phyloP scores from a whole-genome alignment of 1,139 yeast genomes.

The Spathaspora sp. region DNA sequence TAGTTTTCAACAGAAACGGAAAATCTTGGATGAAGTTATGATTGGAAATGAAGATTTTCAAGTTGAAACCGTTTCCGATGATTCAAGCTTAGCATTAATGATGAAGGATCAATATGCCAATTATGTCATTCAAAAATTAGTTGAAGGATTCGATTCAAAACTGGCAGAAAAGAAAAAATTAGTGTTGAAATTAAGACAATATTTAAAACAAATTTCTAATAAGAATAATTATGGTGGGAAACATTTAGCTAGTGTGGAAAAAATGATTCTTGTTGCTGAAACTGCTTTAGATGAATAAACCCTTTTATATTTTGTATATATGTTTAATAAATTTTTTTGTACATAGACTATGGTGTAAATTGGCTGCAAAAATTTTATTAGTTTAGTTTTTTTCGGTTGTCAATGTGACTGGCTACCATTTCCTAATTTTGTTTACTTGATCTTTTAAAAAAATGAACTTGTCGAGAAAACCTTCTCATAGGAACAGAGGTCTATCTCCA shows the following conservation, averaged over 20 bases:
- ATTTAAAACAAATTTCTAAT: conserved; percentile 55
- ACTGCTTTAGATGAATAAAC: conserved; percentile 40
- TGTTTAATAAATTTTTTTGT: conserved; percentile 1
- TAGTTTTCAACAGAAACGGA: conserved; percentile 55
- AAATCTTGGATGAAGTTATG: conserved; percentile 64
- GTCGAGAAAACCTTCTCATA: no score
- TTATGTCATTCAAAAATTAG: conserved; percentile 92
- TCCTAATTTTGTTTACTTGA: no score
- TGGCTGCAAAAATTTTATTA: not conserved
- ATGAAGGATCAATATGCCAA: conserved; percentile 98
- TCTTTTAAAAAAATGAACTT: no score
- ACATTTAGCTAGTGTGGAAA: conserved; percentile 85
- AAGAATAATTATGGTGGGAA: conserved; percentile 63
- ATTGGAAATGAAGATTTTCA: conserved; percentile 43
- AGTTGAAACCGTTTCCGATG: conserved; percentile 52
- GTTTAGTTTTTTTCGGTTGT: not conserved
- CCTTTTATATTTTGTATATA: not conserved
- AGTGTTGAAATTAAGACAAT: conserved; percentile 61
- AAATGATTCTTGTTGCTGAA: conserved; percentile 60
- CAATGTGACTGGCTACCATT: no score
- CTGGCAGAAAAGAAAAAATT: conserved; percentile 64
- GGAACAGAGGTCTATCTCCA: no score
- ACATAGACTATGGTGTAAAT: not conserved
- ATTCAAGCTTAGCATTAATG: conserved; percentile 74
- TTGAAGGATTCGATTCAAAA: conserved; percentile 68